These are phyloP conservation scores for Vigna radiata DNA, from an alignment of 306 rosid genomes.

Conservation along the genomic window DNA sequence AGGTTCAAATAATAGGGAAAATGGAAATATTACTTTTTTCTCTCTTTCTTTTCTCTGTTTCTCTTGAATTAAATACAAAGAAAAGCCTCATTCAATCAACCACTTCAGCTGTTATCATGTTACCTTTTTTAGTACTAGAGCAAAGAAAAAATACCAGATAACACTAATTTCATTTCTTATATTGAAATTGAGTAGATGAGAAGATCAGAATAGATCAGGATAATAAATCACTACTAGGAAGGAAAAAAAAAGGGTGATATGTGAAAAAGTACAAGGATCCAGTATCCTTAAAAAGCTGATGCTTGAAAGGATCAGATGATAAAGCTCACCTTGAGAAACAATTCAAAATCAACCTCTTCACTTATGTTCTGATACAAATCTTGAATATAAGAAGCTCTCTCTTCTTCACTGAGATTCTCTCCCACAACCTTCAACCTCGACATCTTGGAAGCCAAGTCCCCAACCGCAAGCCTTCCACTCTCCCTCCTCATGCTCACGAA, in stretches of 20 bases:
- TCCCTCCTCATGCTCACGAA: constrained; percentile 90
- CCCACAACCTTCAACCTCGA: constrained; percentile 82
- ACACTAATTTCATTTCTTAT: background rate
- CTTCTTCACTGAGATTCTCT: constrained; percentile 85
- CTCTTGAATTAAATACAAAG: background rate
- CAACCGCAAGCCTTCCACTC: constrained; percentile 69
- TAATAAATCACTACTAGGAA: background rate
- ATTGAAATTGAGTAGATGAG: constrained; percentile 20
- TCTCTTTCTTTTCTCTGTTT: background rate
- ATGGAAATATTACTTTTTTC: background rate
- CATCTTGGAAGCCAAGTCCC: constrained; percentile 89
- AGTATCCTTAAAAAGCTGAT: background rate
- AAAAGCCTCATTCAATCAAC: background rate
- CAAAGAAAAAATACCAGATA: constrained; percentile 1
- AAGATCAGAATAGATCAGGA: background rate
- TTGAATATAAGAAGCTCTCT: constrained; percentile 75
- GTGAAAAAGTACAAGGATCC: background rate
- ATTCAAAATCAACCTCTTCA: constrained; percentile 88
- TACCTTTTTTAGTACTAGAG: background rate
- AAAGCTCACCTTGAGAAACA: constrained; percentile 79
- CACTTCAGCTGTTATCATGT: background rate
- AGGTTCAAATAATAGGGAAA: background rate
- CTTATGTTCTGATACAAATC: constrained; percentile 70
- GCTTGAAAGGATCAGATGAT: background rate
- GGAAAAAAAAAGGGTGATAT: constrained; percentile 28